Percentiles rank a stretch among this genome's conserved stretches.
These are phyloP conservation scores for Acer yangbiense DNA, from an alignment of 345 rosid species.

Conservation along the genomic window DNA sequence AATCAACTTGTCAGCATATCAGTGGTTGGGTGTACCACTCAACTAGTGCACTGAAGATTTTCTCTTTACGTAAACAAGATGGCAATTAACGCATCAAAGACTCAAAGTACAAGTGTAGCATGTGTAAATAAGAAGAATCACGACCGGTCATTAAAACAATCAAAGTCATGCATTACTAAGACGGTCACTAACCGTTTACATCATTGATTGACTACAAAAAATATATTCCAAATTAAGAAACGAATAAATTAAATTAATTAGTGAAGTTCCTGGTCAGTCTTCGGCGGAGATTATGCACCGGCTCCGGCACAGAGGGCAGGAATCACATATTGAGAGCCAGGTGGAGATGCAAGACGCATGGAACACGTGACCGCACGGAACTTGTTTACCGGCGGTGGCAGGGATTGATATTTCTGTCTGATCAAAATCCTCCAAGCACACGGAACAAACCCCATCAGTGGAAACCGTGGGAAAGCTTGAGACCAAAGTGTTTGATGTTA, in stretches of 20 bases:
- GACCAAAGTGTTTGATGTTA: background rate
- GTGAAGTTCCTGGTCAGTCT: background rate
- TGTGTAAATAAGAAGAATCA: background rate
- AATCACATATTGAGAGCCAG: conserved; percentile 30
- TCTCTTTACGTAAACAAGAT: too few species aligned
- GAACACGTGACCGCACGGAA: conserved; percentile 37
- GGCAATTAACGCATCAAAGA: too few species aligned
- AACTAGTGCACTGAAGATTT: too few species aligned
- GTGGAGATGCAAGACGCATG: conserved; percentile 32
- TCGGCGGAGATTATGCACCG: conserved; percentile 15
- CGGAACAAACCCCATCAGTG: conserved; percentile 19
- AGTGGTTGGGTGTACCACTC: too few species aligned
- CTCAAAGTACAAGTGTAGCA: too few species aligned
- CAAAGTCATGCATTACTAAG: background rate
- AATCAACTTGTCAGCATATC: too few species aligned
- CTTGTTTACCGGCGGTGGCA: conserved; percentile 5
- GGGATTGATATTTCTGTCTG: background rate
- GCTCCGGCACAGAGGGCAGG: conserved; percentile 43
- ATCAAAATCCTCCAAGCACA: conserved; percentile 34
- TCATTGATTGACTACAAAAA: background rate
- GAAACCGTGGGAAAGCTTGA: conserved; percentile 22
- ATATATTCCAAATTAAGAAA: background rate
- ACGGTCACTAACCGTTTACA: background rate
- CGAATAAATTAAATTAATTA: background rate
- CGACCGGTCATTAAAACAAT: background rate